Base-by-base conservation (phyloP, 495 filamentous ascomycete species). In the Podospora appendiculata region DNA sequence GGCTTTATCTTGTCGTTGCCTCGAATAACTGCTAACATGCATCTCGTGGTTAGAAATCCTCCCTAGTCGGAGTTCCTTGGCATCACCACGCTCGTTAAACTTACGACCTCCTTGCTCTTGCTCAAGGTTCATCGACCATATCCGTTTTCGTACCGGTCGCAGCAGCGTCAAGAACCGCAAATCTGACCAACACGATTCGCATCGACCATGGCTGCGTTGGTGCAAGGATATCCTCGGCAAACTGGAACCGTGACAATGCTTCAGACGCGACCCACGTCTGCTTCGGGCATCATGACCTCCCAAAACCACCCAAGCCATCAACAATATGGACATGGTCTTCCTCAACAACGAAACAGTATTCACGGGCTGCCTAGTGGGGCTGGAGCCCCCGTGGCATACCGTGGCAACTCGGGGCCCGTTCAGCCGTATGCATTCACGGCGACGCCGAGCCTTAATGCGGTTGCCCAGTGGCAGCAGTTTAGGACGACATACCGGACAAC, bases 211-310 rank as follows among this genome's bases (percentile, higher is more conserved):
- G 89, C 89, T 74, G 88, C 89, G 70, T 79, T 95, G 74, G 88
- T 93, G 70, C 89, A 95, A 78, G 81, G 89, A 56, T 90, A 91
- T 66, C 86, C 89, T 60, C 82, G 87, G 71, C 88, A 89, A 70
- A 82, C 83, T 67, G 80, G 81, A 62, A 87, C 86, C 55, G 80
- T 88, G 62, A 86, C 86, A 50, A 84, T 92, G 80, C 84, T 95
- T 57, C 87, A 90, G 65, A 80, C 86, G 55, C 83, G 87, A 60
- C 85, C 89, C 47, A 71, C 73, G 53, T 85, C 89, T 39, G 80
- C 87, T 39, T 83, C 85, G 25, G 87, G 85, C 55, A 79, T 81
- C 51, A 75, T 86, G 58, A 73, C 80, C 58, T 66, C 65, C 47
- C 61, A 69, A 34, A 78, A 76, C 60, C 66, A 59, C 39, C 81